phyloP scores from a whole-genome alignment of 2,329 filamentous ascomycete genomes.

The Westerdykella ornata region DNA sequence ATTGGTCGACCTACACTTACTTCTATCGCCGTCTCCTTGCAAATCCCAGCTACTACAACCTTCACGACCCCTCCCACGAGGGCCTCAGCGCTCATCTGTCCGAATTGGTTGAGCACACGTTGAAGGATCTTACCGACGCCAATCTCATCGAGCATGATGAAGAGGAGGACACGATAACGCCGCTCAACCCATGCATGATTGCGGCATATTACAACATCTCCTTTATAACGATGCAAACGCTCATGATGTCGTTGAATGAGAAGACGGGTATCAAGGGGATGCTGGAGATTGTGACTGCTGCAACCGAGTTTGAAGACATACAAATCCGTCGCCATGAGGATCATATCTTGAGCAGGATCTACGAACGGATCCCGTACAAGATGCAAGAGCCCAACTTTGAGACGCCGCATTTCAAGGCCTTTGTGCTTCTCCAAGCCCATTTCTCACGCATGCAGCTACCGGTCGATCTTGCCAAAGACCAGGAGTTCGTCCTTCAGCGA shows the following conservation, averaged over 20 bases:
- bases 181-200: conserved; percentile 95
- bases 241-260: conserved; percentile 80
- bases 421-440: conserved; percentile 93
- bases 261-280: conserved; percentile 95
- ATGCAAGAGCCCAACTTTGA: conserved; percentile 81
- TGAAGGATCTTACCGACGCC: conserved; percentile 84
- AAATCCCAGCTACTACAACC: conserved; percentile 92
- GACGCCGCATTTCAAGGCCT: conserved; percentile 97
- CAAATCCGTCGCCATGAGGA: conserved; percentile 93
- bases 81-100: conserved; percentile 91
- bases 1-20: conserved; percentile 98
- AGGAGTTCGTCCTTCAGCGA: conserved; percentile 79
- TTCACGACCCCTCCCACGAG: conserved; percentile 83
- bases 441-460: conserved; percentile 96
- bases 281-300: conserved; percentile 92
- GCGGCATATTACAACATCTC: conserved; percentile 99
- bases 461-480: conserved; percentile 91
- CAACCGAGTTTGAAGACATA: conserved; percentile 91
- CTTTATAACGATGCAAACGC: conserved; percentile 98
- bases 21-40: conserved; percentile 92
- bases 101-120: conserved; percentile 84
- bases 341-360: conserved; percentile 78
- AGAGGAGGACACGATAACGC: conserved; percentile 74
- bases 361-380: conserved; percentile 91
- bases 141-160: conserved; percentile 96